Evolutionary conservation across 1,284 basidiomycete species (phyloP), one percentile per base, ranked within the genome.

Genomic region (Moniliophthora roreri): DNA sequence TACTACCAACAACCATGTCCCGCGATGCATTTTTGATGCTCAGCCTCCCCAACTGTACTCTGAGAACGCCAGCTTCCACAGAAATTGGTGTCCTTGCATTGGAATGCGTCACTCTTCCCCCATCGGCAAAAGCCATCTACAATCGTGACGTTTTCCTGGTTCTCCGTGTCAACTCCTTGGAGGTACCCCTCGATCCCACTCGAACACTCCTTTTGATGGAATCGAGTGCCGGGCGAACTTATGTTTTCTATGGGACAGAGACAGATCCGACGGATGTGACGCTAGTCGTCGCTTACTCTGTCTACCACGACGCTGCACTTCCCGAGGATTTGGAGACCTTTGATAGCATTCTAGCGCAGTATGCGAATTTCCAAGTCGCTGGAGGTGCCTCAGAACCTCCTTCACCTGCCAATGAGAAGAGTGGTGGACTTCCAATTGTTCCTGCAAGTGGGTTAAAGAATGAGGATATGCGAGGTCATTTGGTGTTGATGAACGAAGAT

Each of bases 401-500:
- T 10, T 55, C 52, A 24, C 52, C 47, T 26, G 32, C 47, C 10
- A 39, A 24, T 21, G 58, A 51, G 45, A 59, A 55, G 38, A 39
- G 15, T 55, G 59, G 47, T 47, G 35, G 10, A 39, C 48, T 42
- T 51, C 4, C 44, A 50, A 11, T 32, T 6, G 28, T 28, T 36
- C 53, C 37, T 40, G 32, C 56, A 34, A 49, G 52, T 23, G 46
- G 58, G 47, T 36, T 53, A 1, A 54, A 57, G 24, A 64, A 72
- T 24, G 71, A 74, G 28, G 83, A 87, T 59, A 69, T 87, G 21
- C 76, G 84, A 37, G 88, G 89, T 4, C 80, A 79, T 47, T 77
- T 93, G 32, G 81, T 93, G 8, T 78, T 91, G 51, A 77, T 92
- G 57, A 84, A 93, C 65, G 81, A 92, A 64, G 77, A 82, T 39